phyloP scores from a whole-genome alignment of 2,329 filamentous ascomycete species.

The Escovopsis sp. region DNA sequence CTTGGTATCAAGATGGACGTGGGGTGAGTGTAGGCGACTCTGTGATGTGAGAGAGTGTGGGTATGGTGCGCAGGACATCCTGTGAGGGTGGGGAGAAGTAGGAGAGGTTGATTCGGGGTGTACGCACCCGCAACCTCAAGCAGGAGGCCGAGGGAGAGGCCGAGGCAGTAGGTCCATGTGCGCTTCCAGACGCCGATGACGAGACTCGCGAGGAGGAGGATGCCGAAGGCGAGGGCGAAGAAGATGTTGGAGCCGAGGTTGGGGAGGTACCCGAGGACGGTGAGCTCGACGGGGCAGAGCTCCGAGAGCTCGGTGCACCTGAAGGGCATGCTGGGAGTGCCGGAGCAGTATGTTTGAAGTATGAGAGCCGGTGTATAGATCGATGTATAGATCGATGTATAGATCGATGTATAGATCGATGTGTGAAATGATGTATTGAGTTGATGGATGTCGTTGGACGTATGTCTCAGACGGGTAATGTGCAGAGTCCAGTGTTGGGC shows the following conservation, averaged over 20 bases:
- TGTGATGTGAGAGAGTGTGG: not conserved
- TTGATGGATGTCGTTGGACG: too few relatives aligned
- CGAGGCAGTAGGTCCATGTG: slow-evolving; percentile 39
- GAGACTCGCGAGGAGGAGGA: slow-evolving; percentile 26
- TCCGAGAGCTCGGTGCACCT: slow-evolving; percentile 21
- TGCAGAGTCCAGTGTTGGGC: too few relatives aligned
- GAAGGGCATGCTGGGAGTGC: slow-evolving; percentile 5
- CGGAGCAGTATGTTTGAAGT: not conserved
- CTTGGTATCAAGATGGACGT: not conserved
- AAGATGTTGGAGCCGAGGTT: slow-evolving; percentile 40
- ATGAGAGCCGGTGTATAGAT: not conserved
- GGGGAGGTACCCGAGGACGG: slow-evolving; percentile 41
- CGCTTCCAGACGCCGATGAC: slow-evolving; percentile 30
- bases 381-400: not conserved
- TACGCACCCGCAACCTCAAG: slow-evolving; percentile 34
- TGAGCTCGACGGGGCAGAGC: slow-evolving; percentile 33
- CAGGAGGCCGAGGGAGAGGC: slow-evolving; percentile 32
- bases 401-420: too few relatives aligned
- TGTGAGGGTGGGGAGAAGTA: not conserved
- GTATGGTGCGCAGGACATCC: too few relatives aligned
- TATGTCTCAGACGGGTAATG: too few relatives aligned
- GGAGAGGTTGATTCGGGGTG: not conserved
- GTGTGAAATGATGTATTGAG: too few relatives aligned
- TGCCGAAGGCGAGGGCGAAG: slow-evolving; percentile 33
- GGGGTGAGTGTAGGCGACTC: not conserved